Evolutionary conservation across 2,329 filamentous ascomycete genomes (phyloP), one percentile per base, ranked within the genome.

Genomic region (Talaromyces sp.): DNA sequence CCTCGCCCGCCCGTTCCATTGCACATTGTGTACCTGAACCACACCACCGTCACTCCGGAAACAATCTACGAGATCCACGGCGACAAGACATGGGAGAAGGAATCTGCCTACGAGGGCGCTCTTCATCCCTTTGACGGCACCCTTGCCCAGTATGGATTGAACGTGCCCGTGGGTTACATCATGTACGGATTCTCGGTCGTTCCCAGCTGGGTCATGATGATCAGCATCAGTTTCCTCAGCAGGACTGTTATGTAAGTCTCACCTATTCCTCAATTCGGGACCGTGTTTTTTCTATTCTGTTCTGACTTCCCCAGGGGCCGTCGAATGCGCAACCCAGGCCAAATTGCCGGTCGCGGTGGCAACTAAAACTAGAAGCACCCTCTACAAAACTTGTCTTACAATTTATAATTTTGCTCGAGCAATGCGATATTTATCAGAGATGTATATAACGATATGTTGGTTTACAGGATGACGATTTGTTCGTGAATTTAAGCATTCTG

Each of bases 151-250:
- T 78, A 78, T 66, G 76, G 78, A 46, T 72, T 87, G 56, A 78
- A 77, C 49, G 71, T 85, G 58, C 81, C 82, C 17, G 69, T 85
- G 38, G 86, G 80, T 7, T 86, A 86, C 64, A 70, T 78, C 50
- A 77, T 87, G 58, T 86, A 78, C 71, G 80, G 70, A 31, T 81
- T 88, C 69, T 77, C 80, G 35, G 77, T 80, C 72, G 79, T 87
- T 65, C 86, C 86, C 3, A 86, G 81, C 67, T 88, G 86, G 86
- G 68, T 82, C 61, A 82, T 86, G 64, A 88, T 88, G 86, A 81
- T 88, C 64, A 72, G 78, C 49, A 82, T 88, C 72, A 84, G 81
- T 58, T 83, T 87, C 71, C 69, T 85, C 66, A 86, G 82, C 75
- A 77, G 85, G 67, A 81, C 79, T 13, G 76, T 88, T 70, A 87